Evolutionary conservation across 108 stramenopile species (phyloP), one percentile per base, ranked within the genome.

Genomic region (Aurantiochytrium sp.): DNA sequence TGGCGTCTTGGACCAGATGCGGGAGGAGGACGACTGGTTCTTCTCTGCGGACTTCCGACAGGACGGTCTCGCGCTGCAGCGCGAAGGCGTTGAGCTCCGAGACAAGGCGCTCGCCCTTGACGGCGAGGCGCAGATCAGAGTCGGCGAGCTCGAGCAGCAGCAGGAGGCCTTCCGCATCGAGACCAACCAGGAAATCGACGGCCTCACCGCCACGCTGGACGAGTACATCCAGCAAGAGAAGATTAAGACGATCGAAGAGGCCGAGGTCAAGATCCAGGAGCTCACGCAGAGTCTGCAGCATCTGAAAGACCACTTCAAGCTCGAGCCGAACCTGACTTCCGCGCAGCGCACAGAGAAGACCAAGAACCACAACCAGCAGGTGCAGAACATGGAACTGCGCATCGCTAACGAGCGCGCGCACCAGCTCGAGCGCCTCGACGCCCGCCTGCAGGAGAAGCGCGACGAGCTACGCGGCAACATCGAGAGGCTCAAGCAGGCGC

Each of bases 1-100:
- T 2, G 54, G 4, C 27, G 12, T 53, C 2, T 27, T 90, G 10
- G 48, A 19, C 2, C 39, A 89, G 45, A 92, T 92, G 90, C 89
- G 86, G 31, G 90, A 89, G 59, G 90, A 93, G 55, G 93, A 93
- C 6, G 93, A 93, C 54, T 93, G 93, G 93, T 93, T 90, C 86
- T 93, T 89, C 81, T 90, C 92, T 24, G 91, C 92, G 15, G 93
- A 91, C 54, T 6, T 93, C 52, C 87, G 92, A n/a, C 39, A 92
- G 41, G 93, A 92, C 54, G 92, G 92, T 8, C 48, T 86, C 59
- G 86, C 37, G 3, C 48, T 90, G 31, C 30, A 22, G 45, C 15
- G 19, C 22, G 85, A 53, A 85, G 85, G 85, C 52, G 37, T 32
- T 22, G 34, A 22, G 22, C 8, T 68, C 59, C 55, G 30, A 19